Evolutionary conservation across 2,329 filamentous ascomycete species (phyloP).

Genomic region (Hymenoscyphus repandus): DNA sequence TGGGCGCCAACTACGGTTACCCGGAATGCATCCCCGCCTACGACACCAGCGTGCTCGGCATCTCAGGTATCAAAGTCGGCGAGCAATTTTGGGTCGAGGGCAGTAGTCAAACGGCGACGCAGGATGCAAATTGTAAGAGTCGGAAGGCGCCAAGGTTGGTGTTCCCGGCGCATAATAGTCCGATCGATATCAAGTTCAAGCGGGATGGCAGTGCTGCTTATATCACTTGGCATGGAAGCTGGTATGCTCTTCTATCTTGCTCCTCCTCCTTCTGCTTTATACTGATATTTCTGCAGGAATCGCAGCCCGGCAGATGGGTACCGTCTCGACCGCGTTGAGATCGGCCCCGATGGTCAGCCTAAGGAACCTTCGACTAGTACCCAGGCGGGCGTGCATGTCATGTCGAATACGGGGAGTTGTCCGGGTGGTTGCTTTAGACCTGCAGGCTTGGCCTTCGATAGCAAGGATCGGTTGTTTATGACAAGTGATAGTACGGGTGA

Average conservation of each 20-base stretch:
- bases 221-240: slow-evolving; percentile 7
- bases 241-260: neutral
- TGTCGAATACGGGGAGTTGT: neutral
- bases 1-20: slow-evolving; percentile 16
- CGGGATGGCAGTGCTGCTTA: slow-evolving; percentile 9
- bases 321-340: neutral
- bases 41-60: slow-evolving; percentile 5
- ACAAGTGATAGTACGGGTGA: neutral
- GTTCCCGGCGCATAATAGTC: slow-evolving; percentile 14
- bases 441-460: neutral
- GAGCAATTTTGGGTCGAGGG: slow-evolving; percentile 5
- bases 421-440: neutral
- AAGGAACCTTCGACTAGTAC: neutral
- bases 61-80: slow-evolving; percentile 7
- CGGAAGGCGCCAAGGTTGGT: slow-evolving; percentile 8
- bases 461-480: slow-evolving; percentile 1
- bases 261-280: neutral
- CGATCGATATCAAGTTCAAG: slow-evolving; percentile 14
- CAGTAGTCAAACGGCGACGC: neutral
- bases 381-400: neutral
- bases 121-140: slow-evolving; percentile 8
- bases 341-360: neutral
- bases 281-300: neutral
- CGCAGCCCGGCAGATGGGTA: neutral
- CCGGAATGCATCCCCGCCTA: slow-evolving; percentile 11